Evolutionary conservation across 2,329 filamentous ascomycete species (phyloP).

Genomic region (Emergomyces orientalis): DNA sequence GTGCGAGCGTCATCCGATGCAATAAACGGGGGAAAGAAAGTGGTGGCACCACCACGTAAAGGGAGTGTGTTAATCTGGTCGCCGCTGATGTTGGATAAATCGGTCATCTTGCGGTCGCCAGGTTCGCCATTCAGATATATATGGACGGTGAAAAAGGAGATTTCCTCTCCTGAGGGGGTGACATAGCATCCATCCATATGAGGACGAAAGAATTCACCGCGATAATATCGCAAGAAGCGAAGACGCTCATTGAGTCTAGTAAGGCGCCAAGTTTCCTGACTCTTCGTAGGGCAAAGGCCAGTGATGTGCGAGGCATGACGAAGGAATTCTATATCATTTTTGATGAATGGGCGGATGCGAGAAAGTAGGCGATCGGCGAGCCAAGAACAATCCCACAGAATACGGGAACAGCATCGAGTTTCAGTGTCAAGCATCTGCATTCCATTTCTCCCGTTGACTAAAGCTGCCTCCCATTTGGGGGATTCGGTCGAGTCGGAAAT

Average conservation of each 20-base stretch:
- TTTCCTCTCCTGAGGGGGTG: slow-evolving; percentile 45
- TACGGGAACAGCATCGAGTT: slow-evolving; percentile 62
- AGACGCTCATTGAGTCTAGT: slow-evolving; percentile 58
- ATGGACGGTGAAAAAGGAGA: slow-evolving; percentile 47
- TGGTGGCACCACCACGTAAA: slow-evolving; percentile 47
- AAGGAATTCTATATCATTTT: slow-evolving; percentile 35
- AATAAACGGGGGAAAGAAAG: slow-evolving; percentile 33
- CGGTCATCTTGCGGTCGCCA: slow-evolving; percentile 19
- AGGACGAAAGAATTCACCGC: slow-evolving; percentile 63
- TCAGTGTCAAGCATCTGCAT: slow-evolving; percentile 48
- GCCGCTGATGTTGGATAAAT: slow-evolving; percentile 10
- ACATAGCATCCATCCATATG: slow-evolving; percentile 60
- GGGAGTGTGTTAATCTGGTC: slow-evolving; percentile 9
- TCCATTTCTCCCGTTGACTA: slow-evolving; percentile 58
- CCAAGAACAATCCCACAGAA: slow-evolving; percentile 61
- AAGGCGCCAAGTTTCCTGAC: slow-evolving; percentile 31
- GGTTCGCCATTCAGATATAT: slow-evolving; percentile 45
- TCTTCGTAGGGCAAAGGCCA: slow-evolving; percentile 36
- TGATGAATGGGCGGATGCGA: slow-evolving; percentile 42
- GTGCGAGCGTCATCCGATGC: slow-evolving; percentile 25
- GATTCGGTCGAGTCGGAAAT: slow-evolving; percentile 24
- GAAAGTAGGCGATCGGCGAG: slow-evolving; percentile 55
- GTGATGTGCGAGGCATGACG: slow-evolving; percentile 34
- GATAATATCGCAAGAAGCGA: slow-evolving; percentile 63
- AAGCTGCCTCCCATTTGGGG: slow-evolving; percentile 55